Evolutionary conservation across 139 green algal species (phyloP).

Genomic region (Eudorina sp.): DNA sequence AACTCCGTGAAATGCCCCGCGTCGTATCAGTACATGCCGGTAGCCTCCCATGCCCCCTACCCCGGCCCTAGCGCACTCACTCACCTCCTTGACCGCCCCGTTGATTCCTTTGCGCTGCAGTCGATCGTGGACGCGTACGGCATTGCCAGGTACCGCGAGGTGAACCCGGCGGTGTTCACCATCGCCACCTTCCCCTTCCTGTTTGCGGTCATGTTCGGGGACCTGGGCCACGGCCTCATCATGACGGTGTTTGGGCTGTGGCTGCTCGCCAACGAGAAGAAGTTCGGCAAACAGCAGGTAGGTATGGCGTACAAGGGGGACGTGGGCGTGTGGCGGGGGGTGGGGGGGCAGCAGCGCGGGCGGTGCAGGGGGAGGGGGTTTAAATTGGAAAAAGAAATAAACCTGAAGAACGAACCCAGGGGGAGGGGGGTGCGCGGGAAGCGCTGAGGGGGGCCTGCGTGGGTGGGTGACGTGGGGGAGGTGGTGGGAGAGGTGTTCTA

Average conservation of each 20-base stretch:
- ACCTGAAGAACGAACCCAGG: too few relatives aligned
- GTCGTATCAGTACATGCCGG: too few relatives aligned
- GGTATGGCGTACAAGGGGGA: neutral
- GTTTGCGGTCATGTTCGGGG: conserved; percentile 99
- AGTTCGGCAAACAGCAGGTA: conserved; percentile 71
- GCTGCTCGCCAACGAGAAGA: conserved; percentile 89
- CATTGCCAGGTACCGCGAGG: conserved; percentile 94
- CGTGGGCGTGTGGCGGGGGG: neutral
- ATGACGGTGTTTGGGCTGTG: conserved; percentile 87
- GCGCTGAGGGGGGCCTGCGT: too few relatives aligned
- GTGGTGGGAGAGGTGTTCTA: too few relatives aligned
- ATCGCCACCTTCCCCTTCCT: conserved; percentile 99
- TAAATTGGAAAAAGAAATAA: too few relatives aligned
- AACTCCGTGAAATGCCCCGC: too few relatives aligned
- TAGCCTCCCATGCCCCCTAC: too few relatives aligned
- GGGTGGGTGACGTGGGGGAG: too few relatives aligned
- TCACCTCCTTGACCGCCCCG: too few relatives aligned
- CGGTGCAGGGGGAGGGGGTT: neutral
- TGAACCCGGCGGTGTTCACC: conserved; percentile 96
- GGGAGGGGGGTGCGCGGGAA: too few relatives aligned
- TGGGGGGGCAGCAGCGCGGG: neutral
- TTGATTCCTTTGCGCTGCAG: conserved; percentile 85
- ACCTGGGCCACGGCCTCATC: conserved; percentile 94
- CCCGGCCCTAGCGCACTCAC: neutral
- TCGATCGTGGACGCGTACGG: conserved; percentile 97